Conservation (phyloP, 2,329 filamentous ascomycete genomes). For the Ploettnerulaceae sp. region DNA sequence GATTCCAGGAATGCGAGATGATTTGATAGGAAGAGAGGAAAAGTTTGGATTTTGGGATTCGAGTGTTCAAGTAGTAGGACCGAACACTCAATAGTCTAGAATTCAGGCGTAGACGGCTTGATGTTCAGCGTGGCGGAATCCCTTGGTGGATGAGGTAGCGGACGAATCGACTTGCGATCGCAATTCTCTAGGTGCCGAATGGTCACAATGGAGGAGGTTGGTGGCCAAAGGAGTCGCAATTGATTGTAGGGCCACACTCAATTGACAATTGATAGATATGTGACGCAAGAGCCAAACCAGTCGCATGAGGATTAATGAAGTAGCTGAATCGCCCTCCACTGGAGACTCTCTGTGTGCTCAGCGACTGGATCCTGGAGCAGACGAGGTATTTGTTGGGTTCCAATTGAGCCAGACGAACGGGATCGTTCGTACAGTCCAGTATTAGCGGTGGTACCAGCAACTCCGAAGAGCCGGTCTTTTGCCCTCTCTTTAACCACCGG, state of each 20-base stretch:
- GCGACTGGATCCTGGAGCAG: not conserved
- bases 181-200: not conserved
- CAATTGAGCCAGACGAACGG: not conserved
- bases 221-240: not conserved
- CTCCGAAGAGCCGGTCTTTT: not conserved
- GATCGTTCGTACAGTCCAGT: not conserved
- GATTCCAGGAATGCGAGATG: not conserved
- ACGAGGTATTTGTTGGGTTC: constrained; percentile 3
- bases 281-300: not conserved
- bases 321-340: constrained; percentile 4
- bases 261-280: not conserved
- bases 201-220: not conserved
- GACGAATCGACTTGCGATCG: constrained; percentile 4
- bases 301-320: constrained; percentile 3
- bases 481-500: not conserved
- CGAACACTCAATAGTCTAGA: constrained; percentile 1
- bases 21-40: constrained; percentile 4
- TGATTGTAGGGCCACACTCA: not conserved
- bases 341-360: constrained; percentile 3
- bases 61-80: not conserved
- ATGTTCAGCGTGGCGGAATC: constrained; percentile 15
- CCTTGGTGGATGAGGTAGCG: not conserved
- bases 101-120: not conserved
- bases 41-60: constrained; percentile 4
- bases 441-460: not conserved